Base-by-base conservation (phyloP, 306 rosid species). In the Dalbergia oliveri region DNA sequence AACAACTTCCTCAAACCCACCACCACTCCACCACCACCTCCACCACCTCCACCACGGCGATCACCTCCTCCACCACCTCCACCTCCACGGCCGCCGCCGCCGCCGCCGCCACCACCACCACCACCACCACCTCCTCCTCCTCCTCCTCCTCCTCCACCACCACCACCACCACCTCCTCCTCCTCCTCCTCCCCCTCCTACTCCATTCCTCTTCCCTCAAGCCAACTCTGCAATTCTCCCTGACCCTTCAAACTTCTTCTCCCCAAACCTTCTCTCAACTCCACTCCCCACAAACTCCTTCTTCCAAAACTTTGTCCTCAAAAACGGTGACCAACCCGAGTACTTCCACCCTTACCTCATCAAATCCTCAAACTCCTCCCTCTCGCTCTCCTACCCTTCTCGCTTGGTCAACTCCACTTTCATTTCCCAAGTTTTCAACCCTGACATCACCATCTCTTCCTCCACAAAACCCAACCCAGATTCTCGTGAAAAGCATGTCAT, bases 201-300 rank as follows among this genome's bases (percentile, higher is more conserved):
- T 13, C 92, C 92, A 1, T 92, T 88, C 61, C 88, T 85, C 49
- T 92, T 92, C 87, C 97, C 97, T 7, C 78, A 51, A 81, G 68
- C 76, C 11, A 54, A 86, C 13, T 91, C 97, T 78, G 79, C 87
- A 8, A 84, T 89, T 8, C 88, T 92, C 75, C 97, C 97, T 10
- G 92, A 92, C 51, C 99, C 99, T 66, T 88, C 91, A 0, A 72
- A 71, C 14, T 90, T 88, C 89, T 92, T 92, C 88, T 83, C 97
- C 50, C 85, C 87, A 12, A 66, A 75, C 44, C 97, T 94, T 68
- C 87, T 91, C 39, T 72, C 90, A 16, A 54, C 85, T 58, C 97
- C 99, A 1, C 93, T 92, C 18, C 97, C 97, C 51, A 94, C 97
- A 0, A 93, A 90, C 81, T 86, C 99, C 10, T 94, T 91, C 88